A percentile compares a stretch with the other conserved stretches of the same genome.
Conservation (phyloP, 1,284 basidiomycete species). For the Somion occarium region DNA sequence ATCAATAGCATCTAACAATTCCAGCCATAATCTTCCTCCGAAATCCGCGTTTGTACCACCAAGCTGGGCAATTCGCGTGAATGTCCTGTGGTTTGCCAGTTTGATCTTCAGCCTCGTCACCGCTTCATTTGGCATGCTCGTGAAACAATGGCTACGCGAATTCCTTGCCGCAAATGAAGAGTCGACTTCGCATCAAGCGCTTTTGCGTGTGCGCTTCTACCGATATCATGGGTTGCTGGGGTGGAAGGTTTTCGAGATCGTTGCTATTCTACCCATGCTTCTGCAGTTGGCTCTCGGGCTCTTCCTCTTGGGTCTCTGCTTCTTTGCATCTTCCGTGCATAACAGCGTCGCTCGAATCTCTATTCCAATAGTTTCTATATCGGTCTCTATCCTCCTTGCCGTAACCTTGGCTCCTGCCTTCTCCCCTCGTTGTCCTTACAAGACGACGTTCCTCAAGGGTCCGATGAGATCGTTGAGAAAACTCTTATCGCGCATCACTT, state of each 20-base stretch:
- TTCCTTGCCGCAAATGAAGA: neutral
- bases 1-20: neutral
- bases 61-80: neutral
- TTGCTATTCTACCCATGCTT: constrained; percentile 6
- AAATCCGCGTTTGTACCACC: neutral
- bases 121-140: neutral
- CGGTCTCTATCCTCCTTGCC: constrained; percentile 4
- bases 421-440: constrained; percentile 9
- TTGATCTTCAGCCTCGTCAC: neutral
- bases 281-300: constrained; percentile 9
- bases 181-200: neutral
- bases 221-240: constrained; percentile 1
- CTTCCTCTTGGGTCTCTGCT: constrained; percentile 9
- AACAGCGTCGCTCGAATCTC: neutral
- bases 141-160: neutral
- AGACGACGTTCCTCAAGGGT: neutral
- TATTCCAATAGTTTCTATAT: constrained; percentile 2
- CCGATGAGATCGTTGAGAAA: neutral
- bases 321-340: constrained; percentile 4
- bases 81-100: neutral
- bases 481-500: neutral
- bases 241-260: constrained; percentile 12
- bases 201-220: constrained; percentile 6
- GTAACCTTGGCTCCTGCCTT: constrained; percentile 5
- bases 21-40: neutral